Percentiles rank a stretch among this genome's conserved stretches.
Evolutionary conservation across 1,284 basidiomycete species (phyloP).

Genomic region (Stygiomarasmius scandens): DNA sequence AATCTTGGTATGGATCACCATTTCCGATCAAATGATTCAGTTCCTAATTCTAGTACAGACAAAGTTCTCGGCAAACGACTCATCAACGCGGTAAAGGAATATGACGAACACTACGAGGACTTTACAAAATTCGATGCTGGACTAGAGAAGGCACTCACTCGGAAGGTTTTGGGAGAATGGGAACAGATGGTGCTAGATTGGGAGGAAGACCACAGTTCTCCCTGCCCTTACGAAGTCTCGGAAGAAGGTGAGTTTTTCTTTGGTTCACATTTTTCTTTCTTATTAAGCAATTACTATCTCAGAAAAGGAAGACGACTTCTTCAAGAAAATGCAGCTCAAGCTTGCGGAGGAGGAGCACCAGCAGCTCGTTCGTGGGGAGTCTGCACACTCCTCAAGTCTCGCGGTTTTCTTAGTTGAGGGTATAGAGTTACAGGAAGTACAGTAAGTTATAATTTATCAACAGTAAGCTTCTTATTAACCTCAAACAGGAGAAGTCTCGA

Average conservation of each 20-base stretch:
- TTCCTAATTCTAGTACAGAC: constrained; percentile 7
- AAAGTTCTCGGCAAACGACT: neutral
- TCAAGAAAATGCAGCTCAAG: constrained; percentile 13
- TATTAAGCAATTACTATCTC: neutral
- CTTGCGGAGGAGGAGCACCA: constrained; percentile 19
- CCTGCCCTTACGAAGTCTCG: constrained; percentile 16
- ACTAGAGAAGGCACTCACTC: constrained; percentile 10
- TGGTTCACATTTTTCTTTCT: neutral
- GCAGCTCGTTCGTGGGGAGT: constrained; percentile 1
- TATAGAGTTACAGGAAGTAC: constrained; percentile 14
- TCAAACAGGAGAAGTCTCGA: neutral
- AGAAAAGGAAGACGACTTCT: constrained; percentile 2
- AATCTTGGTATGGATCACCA: constrained; percentile 5
- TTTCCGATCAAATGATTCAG: constrained; percentile 1
- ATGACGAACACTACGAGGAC: constrained; percentile 13
- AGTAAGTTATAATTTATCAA: too few species aligned
- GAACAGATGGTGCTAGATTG: constrained; percentile 16
- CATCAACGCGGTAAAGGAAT: neutral
- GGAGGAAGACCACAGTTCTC: constrained; percentile 14
- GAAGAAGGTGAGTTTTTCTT: constrained; percentile 11
- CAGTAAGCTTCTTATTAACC: constrained; percentile 15
- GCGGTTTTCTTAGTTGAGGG: constrained; percentile 14
- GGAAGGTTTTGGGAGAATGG: constrained; percentile 11
- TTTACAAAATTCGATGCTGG: constrained; percentile 12
- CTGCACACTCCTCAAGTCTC: neutral